Evolutionary conservation across 1,284 basidiomycete genomes (phyloP).

Genomic region (Clitocybe nebularis): DNA sequence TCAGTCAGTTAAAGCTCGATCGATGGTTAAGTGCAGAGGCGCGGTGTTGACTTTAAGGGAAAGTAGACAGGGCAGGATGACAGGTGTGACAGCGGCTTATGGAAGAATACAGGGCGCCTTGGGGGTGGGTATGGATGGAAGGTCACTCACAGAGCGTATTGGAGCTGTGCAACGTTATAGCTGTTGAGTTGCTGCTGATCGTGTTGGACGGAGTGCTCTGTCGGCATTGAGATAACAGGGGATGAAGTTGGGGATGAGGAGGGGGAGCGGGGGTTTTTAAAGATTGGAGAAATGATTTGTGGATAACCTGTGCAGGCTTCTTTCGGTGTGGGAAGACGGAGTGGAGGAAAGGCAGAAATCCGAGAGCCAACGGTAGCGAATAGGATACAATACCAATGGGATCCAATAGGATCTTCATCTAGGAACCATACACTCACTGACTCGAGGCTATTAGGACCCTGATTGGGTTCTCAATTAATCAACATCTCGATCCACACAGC

Average conservation of each 20-base stretch:
- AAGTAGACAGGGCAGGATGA: slow-evolving; percentile 20
- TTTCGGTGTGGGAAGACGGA: slow-evolving; percentile 4
- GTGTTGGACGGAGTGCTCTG: slow-evolving; percentile 35
- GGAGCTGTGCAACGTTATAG: slow-evolving; percentile 61
- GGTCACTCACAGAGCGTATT: slow-evolving; percentile 53
- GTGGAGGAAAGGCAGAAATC: slow-evolving; percentile 1
- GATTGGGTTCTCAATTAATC: slow-evolving; percentile 18
- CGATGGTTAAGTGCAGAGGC: slow-evolving; percentile 11
- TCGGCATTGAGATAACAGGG: slow-evolving; percentile 30
- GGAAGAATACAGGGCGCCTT: slow-evolving; percentile 10
- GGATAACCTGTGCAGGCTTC: slow-evolving; percentile 4
- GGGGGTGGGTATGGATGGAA: slow-evolving; percentile 1
- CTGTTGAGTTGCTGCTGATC: slow-evolving; percentile 43
- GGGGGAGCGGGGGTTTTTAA: slow-evolving; percentile 17
- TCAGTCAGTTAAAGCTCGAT: no score
- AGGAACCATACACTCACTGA: slow-evolving; percentile 10
- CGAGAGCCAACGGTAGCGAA: slow-evolving; percentile 7
- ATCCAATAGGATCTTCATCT: slow-evolving; percentile 15
- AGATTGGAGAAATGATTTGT: slow-evolving; percentile 3
- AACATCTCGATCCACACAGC: slow-evolving; percentile 6
- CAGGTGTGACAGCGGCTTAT: slow-evolving; percentile 24
- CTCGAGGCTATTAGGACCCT: neutral
- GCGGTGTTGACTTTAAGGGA: slow-evolving; percentile 17
- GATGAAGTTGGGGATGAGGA: slow-evolving; percentile 15
- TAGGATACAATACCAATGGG: neutral